Evolutionary conservation across 1,284 basidiomycete genomes (phyloP), one percentile per base, ranked within the genome.

Genomic region (Tylopilus orsonianus): DNA sequence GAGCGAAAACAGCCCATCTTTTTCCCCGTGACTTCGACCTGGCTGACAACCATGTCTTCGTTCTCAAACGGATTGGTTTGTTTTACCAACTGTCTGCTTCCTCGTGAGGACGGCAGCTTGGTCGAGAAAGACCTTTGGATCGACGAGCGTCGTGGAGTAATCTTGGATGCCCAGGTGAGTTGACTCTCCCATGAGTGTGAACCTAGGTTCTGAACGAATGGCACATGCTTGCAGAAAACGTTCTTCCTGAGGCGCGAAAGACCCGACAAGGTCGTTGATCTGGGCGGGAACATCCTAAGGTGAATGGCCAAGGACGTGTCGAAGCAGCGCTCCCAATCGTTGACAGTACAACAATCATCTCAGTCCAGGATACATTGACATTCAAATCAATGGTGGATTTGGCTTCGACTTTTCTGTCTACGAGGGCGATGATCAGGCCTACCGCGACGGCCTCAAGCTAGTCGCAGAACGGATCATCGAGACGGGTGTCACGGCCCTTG

Each of bases 401-500:
- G 87, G 88, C 14, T 86, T 94, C 59, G 93, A 96, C 68, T 95
- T 95, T 60, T 91, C 88, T 16, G 80, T 91, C 13, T 85, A 82
- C 56, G 81, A 87, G 18, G 80, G 75, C 10, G 79, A 87, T 54
- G 87, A 90, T 49, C 75, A 78, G 37, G 71, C 69, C 0, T 94
- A 93, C 68, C 71, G 74, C 36, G 59, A 78, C n/a, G 87, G 87
- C 3, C 71, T 95, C 62, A 79, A 81, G 60, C 71, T 72, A 52
- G 82, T 94, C 42, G 83, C 89, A 1, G 77, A 79, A 62, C 79
- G 81, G 54, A 89, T 95, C 44, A 78, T 87, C 13, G 89, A 93
- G 69, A 95, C 91, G 1, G 93, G 93, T 7, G 90, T 92, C 7
- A 95, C 93, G 22, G 84, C 87, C 75, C 90, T 90, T n/a, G 73